A percentile compares a stretch with the other conserved stretches of the same genome.
These are phyloP conservation scores for Rhododendron williamsianum DNA, from an alignment of 148 eudicot genomes.

Conservation along the genomic window DNA sequence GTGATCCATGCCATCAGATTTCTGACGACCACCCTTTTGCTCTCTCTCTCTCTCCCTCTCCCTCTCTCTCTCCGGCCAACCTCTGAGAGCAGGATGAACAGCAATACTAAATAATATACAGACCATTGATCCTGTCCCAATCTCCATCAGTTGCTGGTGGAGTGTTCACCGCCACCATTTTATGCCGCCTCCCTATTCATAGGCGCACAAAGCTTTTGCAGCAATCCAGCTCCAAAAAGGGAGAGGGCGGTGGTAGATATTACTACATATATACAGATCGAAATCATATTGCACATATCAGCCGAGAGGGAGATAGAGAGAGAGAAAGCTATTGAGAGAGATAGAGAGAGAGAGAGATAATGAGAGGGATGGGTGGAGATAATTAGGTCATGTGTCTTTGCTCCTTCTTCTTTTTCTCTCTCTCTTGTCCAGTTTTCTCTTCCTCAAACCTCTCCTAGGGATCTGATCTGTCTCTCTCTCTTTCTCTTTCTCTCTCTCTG, in stretches of 20 bases:
- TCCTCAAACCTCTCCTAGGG: conserved; percentile 16
- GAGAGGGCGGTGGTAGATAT: conserved; percentile 19
- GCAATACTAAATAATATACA: neutral
- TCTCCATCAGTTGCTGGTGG: conserved; percentile 68
- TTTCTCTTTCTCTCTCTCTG: neutral
- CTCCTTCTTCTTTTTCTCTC: conserved; percentile 10
- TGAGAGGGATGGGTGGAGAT: conserved; percentile 3
- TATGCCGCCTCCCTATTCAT: conserved; percentile 28
- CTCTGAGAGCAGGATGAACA: conserved; percentile 2
- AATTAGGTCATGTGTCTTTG: conserved; percentile 18
- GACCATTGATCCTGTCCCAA: conserved; percentile 6
- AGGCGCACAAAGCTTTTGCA: conserved; percentile 37
- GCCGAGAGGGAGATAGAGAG: neutral
- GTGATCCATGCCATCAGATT: conserved; percentile 27
- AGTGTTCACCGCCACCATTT: conserved; percentile 25
- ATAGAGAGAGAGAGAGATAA: neutral
- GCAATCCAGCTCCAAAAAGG: conserved; percentile 44
- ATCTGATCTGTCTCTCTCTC: conserved; percentile 20
- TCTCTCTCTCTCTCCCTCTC: conserved; percentile 12
- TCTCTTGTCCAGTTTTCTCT: neutral
- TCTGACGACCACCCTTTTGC: conserved; percentile 10
- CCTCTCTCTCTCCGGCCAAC: neutral
- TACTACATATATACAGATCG: neutral
- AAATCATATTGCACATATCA: conserved; percentile 14
- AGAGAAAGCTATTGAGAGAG: conserved; percentile 9